A percentile compares a stretch with the other conserved stretches of the same genome.
Conservation (phyloP, 2,329 filamentous ascomycete genomes). For the Hymenoscyphus fructigenus region DNA sequence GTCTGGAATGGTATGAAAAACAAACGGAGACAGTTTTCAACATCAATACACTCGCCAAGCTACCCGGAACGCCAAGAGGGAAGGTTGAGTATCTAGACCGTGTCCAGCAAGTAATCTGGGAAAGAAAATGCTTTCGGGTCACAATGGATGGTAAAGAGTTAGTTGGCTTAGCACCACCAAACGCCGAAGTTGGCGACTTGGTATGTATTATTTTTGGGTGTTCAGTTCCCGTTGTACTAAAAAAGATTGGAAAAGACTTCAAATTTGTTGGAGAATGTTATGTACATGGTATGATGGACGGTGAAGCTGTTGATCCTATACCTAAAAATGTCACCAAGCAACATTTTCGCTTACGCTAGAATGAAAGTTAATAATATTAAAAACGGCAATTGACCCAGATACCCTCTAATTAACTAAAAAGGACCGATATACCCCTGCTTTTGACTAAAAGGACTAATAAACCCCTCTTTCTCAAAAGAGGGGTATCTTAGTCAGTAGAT, state of each 20-base stretch:
- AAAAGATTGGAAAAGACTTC: slow-evolving; percentile 3
- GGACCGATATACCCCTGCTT: too few relatives aligned
- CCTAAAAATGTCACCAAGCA: too few relatives aligned
- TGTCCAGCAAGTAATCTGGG: slow-evolving; percentile 22
- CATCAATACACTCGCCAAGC: background rate
- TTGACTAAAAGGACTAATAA: too few relatives aligned
- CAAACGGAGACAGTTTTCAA: background rate
- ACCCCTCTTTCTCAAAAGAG: too few relatives aligned
- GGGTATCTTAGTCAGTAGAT: too few relatives aligned
- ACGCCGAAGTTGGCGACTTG: slow-evolving; percentile 15
- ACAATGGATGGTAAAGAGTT: slow-evolving; percentile 4
- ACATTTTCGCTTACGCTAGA: too few relatives aligned
- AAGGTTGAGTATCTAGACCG: slow-evolving; percentile 17
- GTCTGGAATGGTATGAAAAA: background rate
- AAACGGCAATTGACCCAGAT: too few relatives aligned
- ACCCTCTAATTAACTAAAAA: too few relatives aligned
- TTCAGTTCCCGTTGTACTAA: slow-evolving; percentile 26
- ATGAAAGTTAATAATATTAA: too few relatives aligned
- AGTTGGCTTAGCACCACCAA: slow-evolving; percentile 17
- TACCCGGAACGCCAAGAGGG: background rate
- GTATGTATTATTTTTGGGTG: slow-evolving; percentile 29
- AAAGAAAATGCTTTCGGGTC: slow-evolving; percentile 17
- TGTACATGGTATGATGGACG: slow-evolving; percentile 28
- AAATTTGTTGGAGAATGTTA: slow-evolving; percentile 26
- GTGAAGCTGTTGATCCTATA: slow-evolving; percentile 4